phyloP scores from a whole-genome alignment of 768 basidiomycete species.

The Hericium erinaceus region DNA sequence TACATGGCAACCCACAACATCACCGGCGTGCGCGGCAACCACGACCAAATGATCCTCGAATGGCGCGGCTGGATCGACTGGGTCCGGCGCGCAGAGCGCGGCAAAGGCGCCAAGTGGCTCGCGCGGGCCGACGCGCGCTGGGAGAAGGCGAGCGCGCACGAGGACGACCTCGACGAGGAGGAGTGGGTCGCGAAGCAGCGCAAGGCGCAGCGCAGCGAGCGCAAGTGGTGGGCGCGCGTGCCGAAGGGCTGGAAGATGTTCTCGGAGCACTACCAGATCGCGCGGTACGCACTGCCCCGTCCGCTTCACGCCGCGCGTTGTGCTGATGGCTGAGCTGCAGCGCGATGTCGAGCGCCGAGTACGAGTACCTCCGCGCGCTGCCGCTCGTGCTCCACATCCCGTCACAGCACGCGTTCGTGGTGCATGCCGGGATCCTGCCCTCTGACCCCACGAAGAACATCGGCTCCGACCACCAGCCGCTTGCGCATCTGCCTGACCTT shows the following conservation, averaged over 20 bases:
- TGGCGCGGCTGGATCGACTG: constrained; percentile 86
- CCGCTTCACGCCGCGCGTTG: too few relatives aligned
- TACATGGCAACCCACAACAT: constrained; percentile 58
- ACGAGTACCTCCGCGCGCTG: constrained; percentile 63
- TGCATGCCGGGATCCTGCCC: constrained; percentile 78
- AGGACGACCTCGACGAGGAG: constrained; percentile 27
- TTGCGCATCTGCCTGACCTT: constrained; percentile 23
- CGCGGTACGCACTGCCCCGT: constrained; percentile 31
- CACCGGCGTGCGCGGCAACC: constrained; percentile 85
- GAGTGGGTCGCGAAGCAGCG: constrained; percentile 25
- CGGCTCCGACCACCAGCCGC: constrained; percentile 53
- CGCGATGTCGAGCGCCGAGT: constrained; percentile 51
- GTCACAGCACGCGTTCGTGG: constrained; percentile 63
- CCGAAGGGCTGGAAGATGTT: constrained; percentile 61
- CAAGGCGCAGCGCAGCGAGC: constrained; percentile 18
- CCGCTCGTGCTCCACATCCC: constrained; percentile 73
- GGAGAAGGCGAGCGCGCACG: constrained; percentile 21
- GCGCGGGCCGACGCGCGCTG: constrained; percentile 36
- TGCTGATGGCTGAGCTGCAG: constrained; percentile 16
- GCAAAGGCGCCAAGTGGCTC: constrained; percentile 45
- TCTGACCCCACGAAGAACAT: constrained; percentile 49
- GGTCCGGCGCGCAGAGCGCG: constrained; percentile 40
- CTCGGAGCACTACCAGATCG: constrained; percentile 69
- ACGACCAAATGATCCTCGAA: constrained; percentile 86
- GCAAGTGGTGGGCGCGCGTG: constrained; percentile 24